A percentile compares a stretch with the other conserved stretches of the same genome.
Evolutionary conservation across 306 rosid species (phyloP).

Genomic region (Albizia julibrissin): DNA sequence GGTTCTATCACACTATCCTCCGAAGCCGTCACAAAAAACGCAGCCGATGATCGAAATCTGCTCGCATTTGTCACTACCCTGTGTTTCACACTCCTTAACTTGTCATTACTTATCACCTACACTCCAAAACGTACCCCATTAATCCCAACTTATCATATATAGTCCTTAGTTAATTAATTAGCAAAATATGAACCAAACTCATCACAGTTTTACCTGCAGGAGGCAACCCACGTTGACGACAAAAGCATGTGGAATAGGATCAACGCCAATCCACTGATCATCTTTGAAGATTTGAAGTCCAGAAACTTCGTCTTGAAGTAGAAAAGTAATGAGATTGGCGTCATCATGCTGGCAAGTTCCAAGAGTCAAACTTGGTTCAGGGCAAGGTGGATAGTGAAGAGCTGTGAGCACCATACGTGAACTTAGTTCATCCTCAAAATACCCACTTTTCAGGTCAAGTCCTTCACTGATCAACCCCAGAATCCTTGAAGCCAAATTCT

Average conservation of each 20-base stretch:
- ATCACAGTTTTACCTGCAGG: not conserved
- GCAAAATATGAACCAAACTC: not conserved
- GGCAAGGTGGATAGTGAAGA: constrained; percentile 9
- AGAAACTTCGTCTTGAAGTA: not conserved
- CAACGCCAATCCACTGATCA: constrained; percentile 4
- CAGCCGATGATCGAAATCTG: constrained; percentile 31
- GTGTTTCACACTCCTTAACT: constrained; percentile 50
- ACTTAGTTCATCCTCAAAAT: not conserved
- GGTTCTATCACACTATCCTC: constrained; percentile 39
- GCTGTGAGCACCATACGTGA: not conserved
- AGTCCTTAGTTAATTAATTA: not conserved
- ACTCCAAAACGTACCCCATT: not conserved
- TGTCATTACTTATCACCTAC: constrained; percentile 57
- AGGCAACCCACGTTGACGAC: not conserved
- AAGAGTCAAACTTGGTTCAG: constrained; percentile 13
- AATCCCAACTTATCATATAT: not conserved
- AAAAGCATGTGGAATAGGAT: constrained; percentile 16
- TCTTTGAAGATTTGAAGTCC: constrained; percentile 26
- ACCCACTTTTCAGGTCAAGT: not conserved
- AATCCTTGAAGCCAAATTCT: constrained; percentile 3
- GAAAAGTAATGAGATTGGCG: not conserved
- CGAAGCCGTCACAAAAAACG: constrained; percentile 35
- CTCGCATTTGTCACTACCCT: constrained; percentile 59
- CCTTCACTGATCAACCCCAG: constrained; percentile 27
- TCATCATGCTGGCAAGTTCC: not conserved